Evolutionary conservation across 2,329 filamentous ascomycete species (phyloP).

Genomic region (Botrytis medusae): DNA sequence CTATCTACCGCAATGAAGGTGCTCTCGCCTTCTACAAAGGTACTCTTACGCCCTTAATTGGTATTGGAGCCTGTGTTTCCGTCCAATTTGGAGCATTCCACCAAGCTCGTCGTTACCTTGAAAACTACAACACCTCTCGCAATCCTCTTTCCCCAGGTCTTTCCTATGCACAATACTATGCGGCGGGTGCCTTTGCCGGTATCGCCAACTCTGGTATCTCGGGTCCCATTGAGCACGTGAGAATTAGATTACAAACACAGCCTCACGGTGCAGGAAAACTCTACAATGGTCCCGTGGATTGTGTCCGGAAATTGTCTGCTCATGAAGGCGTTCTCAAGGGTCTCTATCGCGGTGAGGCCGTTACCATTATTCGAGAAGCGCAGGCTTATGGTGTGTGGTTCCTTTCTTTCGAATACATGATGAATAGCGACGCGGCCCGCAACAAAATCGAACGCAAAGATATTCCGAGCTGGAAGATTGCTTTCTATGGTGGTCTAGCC

Average conservation of each 20-base stretch:
- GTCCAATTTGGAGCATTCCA: constrained; percentile 98
- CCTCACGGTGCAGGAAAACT: constrained; percentile 79
- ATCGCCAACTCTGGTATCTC: constrained; percentile 87
- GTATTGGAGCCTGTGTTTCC: constrained; percentile 96
- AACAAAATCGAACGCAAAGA: constrained; percentile 75
- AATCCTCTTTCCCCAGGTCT: constrained; percentile 50
- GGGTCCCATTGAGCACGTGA: constrained; percentile 92
- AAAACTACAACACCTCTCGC: constrained; percentile 64
- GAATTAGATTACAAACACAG: constrained; percentile 94
- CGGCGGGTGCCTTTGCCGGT: constrained; percentile 87
- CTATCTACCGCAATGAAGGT: constrained; percentile 87
- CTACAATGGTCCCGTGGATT: constrained; percentile 85
- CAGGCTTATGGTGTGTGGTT: constrained; percentile 98
- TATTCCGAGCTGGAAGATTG: constrained; percentile 81
- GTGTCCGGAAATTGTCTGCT: constrained; percentile 76
- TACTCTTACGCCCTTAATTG: constrained; percentile 88
- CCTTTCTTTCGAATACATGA: constrained; percentile 89
- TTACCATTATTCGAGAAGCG: constrained; percentile 85
- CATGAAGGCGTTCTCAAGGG: constrained; percentile 67
- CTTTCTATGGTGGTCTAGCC: constrained; percentile 87
- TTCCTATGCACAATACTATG: constrained; percentile 83
- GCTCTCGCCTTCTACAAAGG: constrained; percentile 96
- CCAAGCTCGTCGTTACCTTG: constrained; percentile 82
- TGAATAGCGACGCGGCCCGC: constrained; percentile 82
- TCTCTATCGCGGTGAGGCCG: constrained; percentile 82